phyloP scores from a whole-genome alignment of 148 eudicot genomes.

The Chenopodium formosanum region DNA sequence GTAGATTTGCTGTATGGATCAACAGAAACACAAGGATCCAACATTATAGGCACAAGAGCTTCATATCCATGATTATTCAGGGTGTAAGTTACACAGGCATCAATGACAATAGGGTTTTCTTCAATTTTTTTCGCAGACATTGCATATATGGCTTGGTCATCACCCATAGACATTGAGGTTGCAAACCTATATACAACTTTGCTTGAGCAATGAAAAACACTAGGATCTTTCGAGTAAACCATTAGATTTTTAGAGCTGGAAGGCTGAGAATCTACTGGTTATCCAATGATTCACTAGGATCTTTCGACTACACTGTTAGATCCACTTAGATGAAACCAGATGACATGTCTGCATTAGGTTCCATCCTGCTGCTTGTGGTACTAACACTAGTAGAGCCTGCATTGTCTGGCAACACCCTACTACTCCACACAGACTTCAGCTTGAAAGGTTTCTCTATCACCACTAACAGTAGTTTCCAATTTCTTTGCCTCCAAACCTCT shows the following conservation, averaged over 20 bases:
- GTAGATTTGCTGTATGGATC: neutral
- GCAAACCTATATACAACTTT: slow-evolving; percentile 22
- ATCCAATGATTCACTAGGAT: neutral
- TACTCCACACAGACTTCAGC: neutral
- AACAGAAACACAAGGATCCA: neutral
- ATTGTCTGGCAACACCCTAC: neutral
- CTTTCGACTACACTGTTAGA: neutral
- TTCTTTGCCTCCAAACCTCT: slow-evolving; percentile 5
- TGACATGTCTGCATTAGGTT: neutral
- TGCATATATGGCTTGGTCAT: neutral
- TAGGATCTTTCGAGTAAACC: neutral
- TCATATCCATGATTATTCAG: slow-evolving; percentile 2
- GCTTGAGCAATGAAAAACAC: slow-evolving; percentile 14
- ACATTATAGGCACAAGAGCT: neutral
- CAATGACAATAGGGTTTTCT: slow-evolving; percentile 9
- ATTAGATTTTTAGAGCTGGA: neutral
- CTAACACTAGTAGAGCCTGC: neutral
- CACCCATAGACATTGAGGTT: neutral
- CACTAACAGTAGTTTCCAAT: neutral
- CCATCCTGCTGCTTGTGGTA: slow-evolving; percentile 1
- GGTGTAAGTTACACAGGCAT: neutral
- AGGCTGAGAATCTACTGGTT: neutral
- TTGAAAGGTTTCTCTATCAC: neutral
- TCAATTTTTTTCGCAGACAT: slow-evolving; percentile 13
- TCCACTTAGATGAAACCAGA: neutral